Conservation (phyloP, 345 rosid genomes). For the Clarkia xantiana region DNA sequence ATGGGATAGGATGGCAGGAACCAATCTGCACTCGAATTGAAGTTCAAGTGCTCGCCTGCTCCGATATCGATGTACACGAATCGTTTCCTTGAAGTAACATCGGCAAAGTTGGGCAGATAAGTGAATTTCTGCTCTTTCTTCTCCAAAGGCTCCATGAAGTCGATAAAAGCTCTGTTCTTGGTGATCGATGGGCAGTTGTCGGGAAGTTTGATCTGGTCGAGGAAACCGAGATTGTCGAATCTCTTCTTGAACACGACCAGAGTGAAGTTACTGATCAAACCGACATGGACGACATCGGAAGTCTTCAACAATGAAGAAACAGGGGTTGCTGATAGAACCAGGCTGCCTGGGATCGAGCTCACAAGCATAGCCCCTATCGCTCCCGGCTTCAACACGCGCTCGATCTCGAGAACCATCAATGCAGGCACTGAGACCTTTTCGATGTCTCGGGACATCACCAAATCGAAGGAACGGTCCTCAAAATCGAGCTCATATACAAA, state of each 20-base stretch:
- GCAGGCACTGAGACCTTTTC: constrained; percentile 60
- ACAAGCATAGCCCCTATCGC: constrained; percentile 78
- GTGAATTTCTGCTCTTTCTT: constrained; percentile 27
- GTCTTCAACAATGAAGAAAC: constrained; percentile 54
- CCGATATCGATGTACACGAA: constrained; percentile 61
- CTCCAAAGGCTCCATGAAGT: constrained; percentile 46
- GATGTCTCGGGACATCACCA: constrained; percentile 53
- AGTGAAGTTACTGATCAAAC: constrained; percentile 34
- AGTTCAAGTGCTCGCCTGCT: constrained; percentile 41
- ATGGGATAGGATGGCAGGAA: constrained; percentile 59
- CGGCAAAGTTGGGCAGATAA: constrained; percentile 52
- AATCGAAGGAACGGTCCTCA: constrained; percentile 49
- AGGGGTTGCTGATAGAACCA: constrained; percentile 64
- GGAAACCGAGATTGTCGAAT: constrained; percentile 17
- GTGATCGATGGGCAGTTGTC: constrained; percentile 40
- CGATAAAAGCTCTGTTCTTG: constrained; percentile 30
- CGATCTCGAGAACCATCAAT: constrained; percentile 64
- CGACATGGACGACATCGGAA: constrained; percentile 57
- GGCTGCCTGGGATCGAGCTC: constrained; percentile 31
- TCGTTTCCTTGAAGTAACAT: constrained; percentile 32
- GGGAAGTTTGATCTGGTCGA: constrained; percentile 39
- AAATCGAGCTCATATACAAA: constrained; percentile 41
- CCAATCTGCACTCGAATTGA: constrained; percentile 24
- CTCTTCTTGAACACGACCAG: constrained; percentile 62
- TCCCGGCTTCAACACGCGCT: constrained; percentile 67